A percentile compares a stretch with the other conserved stretches of the same genome.
These are phyloP conservation scores for Serendipita sp. DNA, from an alignment of 768 basidiomycete genomes.

Conservation along the genomic window DNA sequence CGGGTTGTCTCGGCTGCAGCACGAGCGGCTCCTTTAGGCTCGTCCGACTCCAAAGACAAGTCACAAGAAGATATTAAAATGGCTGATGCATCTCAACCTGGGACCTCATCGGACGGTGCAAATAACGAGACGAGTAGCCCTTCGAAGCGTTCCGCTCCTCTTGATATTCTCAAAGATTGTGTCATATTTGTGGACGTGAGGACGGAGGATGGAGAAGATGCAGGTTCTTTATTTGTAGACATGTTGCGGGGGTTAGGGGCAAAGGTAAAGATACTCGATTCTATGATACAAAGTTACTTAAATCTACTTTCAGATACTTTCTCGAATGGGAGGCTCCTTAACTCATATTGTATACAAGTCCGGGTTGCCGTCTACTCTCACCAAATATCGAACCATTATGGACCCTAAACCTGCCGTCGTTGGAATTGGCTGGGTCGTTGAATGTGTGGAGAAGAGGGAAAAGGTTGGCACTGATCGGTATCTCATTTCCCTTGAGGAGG, in stretches of 20 bases:
- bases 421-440: constrained; percentile 79
- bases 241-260: constrained; percentile 72
- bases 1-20: constrained; percentile 27
- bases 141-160: background rate
- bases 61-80: constrained; percentile 14
- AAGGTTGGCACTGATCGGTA: constrained; percentile 51
- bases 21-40: constrained; percentile 21
- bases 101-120: background rate
- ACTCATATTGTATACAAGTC: constrained; percentile 82
- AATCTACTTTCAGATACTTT: constrained; percentile 31
- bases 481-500: constrained; percentile 44
- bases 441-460: constrained; percentile 55
- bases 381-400: constrained; percentile 47
- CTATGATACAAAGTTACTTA: background rate
- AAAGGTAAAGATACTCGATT: constrained; percentile 34
- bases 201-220: constrained; percentile 61
- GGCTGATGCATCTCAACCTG: constrained; percentile 20
- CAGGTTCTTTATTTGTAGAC: constrained; percentile 63
- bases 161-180: constrained; percentile 48
- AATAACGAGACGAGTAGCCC: background rate
- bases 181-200: constrained; percentile 72
- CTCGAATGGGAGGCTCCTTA: constrained; percentile 52
- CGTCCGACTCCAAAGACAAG: constrained; percentile 13
- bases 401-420: constrained; percentile 61
- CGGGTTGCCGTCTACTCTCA: constrained; percentile 56